Evolutionary conservation across 441 rosid species (phyloP).

Genomic region (Syzygium syzygioides): DNA sequence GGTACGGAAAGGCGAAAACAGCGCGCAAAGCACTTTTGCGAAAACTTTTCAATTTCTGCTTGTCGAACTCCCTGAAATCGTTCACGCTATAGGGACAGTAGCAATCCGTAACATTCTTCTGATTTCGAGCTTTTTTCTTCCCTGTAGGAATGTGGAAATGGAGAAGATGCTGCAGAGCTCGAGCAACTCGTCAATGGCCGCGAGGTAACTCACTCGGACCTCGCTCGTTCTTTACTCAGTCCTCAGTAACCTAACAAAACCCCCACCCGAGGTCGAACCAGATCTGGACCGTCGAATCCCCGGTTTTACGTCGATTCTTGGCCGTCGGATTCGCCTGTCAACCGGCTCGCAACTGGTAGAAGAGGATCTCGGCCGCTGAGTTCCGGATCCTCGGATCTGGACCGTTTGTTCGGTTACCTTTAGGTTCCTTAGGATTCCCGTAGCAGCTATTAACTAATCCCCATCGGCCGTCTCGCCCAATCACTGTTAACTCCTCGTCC

Average conservation of each 20-base stretch:
- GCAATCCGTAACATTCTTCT: background rate
- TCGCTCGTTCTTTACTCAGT: background rate
- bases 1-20: background rate
- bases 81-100: background rate
- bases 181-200: constrained; percentile 58
- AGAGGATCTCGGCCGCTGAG: constrained; percentile 42
- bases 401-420: constrained; percentile 49
- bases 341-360: constrained; percentile 17
- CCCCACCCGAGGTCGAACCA: background rate
- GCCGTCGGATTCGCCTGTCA: constrained; percentile 20
- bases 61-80: background rate
- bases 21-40: background rate
- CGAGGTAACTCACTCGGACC: constrained; percentile 34
- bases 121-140: background rate
- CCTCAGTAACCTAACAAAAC: background rate
- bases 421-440: constrained; percentile 15
- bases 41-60: background rate
- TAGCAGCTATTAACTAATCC: background rate
- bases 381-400: constrained; percentile 56
- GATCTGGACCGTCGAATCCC: constrained; percentile 31
- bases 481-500: background rate
- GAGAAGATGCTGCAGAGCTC: constrained; percentile 51
- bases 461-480: background rate
- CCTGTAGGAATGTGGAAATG: constrained; percentile 40
- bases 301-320: background rate